Evolutionary conservation across 768 basidiomycete genomes (phyloP).

Genomic region (Rhizopogon sp.): DNA sequence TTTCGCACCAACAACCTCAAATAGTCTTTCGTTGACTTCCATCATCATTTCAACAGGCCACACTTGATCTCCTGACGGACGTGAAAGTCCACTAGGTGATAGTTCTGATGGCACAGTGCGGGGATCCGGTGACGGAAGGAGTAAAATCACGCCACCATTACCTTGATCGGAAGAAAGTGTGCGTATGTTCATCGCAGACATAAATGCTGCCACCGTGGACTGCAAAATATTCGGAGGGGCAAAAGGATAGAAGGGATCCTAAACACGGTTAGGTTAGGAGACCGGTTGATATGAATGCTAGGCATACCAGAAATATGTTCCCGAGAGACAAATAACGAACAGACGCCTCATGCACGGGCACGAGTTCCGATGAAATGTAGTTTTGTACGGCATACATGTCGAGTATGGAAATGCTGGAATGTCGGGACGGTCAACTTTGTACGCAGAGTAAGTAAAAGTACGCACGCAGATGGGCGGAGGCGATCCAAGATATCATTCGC

Average conservation of each 20-base stretch:
- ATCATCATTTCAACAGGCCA: conserved; percentile 34
- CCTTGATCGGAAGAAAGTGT: neutral
- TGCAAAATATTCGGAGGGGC: conserved; percentile 54
- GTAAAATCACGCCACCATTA: conserved; percentile 23
- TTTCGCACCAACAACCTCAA: conserved; percentile 28
- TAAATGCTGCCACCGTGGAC: conserved; percentile 49
- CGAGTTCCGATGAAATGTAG: conserved; percentile 36
- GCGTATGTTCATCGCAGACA: conserved; percentile 23
- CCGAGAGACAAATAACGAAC: conserved; percentile 45
- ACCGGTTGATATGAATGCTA: neutral
- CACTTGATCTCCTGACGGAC: conserved; percentile 21
- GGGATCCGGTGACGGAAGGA: conserved; percentile 44
- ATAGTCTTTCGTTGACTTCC: conserved; percentile 31
- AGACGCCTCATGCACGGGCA: conserved; percentile 39
- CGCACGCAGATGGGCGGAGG: conserved; percentile 44
- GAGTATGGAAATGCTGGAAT: conserved; percentile 40
- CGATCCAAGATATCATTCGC: conserved; percentile 35
- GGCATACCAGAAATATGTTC: conserved; percentile 3
- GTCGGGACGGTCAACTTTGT: neutral
- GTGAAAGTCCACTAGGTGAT: conserved; percentile 20
- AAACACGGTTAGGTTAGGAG: neutral
- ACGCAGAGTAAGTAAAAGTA: neutral
- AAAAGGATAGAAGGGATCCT: conserved; percentile 37
- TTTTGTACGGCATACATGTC: conserved; percentile 48
- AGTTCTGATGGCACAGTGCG: conserved; percentile 37